Evolutionary conservation across 805 yeast species (phyloP).

Genomic region (Starmerella kuoi): DNA sequence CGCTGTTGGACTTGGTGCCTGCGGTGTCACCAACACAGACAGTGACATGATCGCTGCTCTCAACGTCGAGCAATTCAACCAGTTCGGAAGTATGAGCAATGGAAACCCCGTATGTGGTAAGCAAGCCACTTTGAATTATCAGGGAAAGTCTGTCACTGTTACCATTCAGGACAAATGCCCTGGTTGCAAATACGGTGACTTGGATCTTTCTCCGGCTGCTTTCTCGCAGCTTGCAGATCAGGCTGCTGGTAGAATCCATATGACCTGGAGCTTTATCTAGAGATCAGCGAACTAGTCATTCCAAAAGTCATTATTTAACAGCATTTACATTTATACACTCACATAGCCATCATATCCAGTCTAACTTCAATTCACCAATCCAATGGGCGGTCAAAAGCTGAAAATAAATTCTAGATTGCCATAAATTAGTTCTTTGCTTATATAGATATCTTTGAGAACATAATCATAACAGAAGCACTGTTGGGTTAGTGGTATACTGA

Average conservation of each 20-base stretch:
- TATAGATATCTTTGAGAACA: no score
- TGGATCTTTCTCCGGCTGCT: constrained; percentile 53
- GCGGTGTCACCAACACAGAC: constrained; percentile 39
- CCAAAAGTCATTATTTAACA: not conserved
- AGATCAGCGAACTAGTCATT: not conserved
- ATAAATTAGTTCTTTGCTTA: no score
- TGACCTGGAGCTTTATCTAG: constrained; percentile 35
- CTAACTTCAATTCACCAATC: not conserved
- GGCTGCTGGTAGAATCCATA: constrained; percentile 41
- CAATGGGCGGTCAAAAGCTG: no score
- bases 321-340: constrained; percentile 2
- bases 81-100: constrained; percentile 35
- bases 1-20: constrained; percentile 39
- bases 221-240: constrained; percentile 40
- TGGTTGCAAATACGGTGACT: constrained; percentile 39
- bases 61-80: constrained; percentile 30
- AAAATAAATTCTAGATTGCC: no score
- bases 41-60: constrained; percentile 45
- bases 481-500: constrained; percentile 13
- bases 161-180: constrained; percentile 47
- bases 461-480: constrained; percentile 7
- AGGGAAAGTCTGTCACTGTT: constrained; percentile 43
- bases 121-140: constrained; percentile 36
- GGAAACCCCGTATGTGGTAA: constrained; percentile 42
- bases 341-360: not conserved